Evolutionary conservation across 129 eudicot genomes (phyloP).

Genomic region (Flaveria trinervia): DNA sequence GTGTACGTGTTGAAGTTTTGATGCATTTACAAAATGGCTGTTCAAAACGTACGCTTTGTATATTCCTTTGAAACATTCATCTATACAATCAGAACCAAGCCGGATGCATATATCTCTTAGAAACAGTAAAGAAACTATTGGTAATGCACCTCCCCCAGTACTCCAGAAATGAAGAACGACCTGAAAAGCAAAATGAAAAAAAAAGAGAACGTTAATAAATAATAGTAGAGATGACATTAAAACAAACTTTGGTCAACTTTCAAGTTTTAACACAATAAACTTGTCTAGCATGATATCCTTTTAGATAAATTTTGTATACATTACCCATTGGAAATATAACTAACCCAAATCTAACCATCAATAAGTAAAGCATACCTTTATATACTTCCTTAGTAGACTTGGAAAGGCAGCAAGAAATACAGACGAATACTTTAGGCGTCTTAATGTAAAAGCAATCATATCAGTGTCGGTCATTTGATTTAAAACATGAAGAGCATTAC

Average conservation of each 20-base stretch:
- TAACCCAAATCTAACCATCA: background rate
- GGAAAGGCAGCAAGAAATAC: conserved; percentile 94
- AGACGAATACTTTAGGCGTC: conserved; percentile 67
- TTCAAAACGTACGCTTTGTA: conserved; percentile 85
- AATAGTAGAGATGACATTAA: background rate
- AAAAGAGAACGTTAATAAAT: no score
- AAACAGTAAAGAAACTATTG: conserved; percentile 78
- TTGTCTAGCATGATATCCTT: background rate
- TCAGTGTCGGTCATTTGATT: conserved; percentile 93
- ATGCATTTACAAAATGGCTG: conserved; percentile 76
- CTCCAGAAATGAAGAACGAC: conserved; percentile 98
- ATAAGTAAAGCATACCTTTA: conserved; percentile 54
- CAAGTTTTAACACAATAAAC: background rate
- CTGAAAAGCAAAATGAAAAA: conserved; percentile 43
- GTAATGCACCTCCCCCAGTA: conserved; percentile 87
- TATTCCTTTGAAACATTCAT: conserved; percentile 89
- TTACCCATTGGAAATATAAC: background rate
- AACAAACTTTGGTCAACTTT: background rate
- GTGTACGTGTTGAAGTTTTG: conserved; percentile 81
- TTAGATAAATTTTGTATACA: background rate
- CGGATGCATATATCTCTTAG: conserved; percentile 78
- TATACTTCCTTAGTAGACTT: conserved; percentile 80
- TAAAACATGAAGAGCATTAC: conserved; percentile 83
- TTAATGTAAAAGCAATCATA: conserved; percentile 79
- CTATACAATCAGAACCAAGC: conserved; percentile 87